Base-by-base conservation (phyloP, 345 rosid species). In the Eutrema heterophyllum region DNA sequence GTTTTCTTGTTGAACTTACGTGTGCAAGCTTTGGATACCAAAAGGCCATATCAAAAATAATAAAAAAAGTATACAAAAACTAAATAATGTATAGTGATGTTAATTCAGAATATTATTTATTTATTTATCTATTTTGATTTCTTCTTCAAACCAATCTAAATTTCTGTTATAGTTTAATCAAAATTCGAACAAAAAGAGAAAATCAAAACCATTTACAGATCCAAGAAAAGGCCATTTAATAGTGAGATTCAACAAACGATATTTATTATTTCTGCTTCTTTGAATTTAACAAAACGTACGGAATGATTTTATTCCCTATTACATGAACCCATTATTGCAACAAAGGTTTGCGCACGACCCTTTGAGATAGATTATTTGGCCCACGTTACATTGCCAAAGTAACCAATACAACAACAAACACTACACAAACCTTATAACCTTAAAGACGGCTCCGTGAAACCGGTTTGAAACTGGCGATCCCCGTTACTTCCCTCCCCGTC, bases 401-500 rank as follows among this genome's bases (percentile, higher is more conserved):
- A 53, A 54, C 60, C 36, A 53, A 51, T 26, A 59, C n/a, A 68
- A 59, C 61, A 74, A 59, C 63, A 59, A 40, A 32, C 48, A 74
- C 54, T 58, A 11, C 68, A 67, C 58, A 58, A 4, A 9, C 38
- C 64, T 36, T 57, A 5, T 27, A 48, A 32, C 56, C 50, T 72
- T 76, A 94, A 43, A 95, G 79, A 66, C 98, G 98, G 87, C 94
- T 95, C 18, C 71, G 85, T 18, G 76, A n/a, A 55, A 84, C 81
- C 6, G 99, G 89, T 77, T 87, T 95, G 81, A 95, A 87, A 82
- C 92, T 89, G 15, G 98, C 94, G 46, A 90, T 13, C 48, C 99
- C 98, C 0, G 98, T 92, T 41, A 95, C 78, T 83, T 92, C 99
- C 78, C 99, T 82, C 13, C 90, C 98, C 0, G 98, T 91, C 18